A percentile compares a stretch with the other conserved stretches of the same genome.
Conservation (phyloP, 495 filamentous ascomycete genomes). For the Rostrohypoxylon terebratum region DNA sequence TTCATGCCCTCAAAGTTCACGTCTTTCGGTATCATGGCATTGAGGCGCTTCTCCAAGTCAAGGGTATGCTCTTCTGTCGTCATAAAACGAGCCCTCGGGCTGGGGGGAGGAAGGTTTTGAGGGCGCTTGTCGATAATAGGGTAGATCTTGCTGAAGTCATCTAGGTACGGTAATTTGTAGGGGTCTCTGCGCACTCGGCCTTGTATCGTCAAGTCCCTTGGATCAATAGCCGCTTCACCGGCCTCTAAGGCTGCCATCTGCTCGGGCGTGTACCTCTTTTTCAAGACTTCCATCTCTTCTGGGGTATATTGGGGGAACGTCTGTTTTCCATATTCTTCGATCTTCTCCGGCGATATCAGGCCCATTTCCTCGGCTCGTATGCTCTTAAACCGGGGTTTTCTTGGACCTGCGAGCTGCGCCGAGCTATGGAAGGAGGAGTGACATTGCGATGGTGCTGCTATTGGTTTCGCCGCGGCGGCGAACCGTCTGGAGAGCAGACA, state of each 20-base stretch:
- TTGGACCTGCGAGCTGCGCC: constrained; percentile 50
- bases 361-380: constrained; percentile 60
- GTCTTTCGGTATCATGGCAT: constrained; percentile 62
- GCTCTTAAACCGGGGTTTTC: constrained; percentile 58
- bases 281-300: constrained; percentile 72
- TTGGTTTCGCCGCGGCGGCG: constrained; percentile 39
- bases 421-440: constrained; percentile 60
- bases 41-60: constrained; percentile 68
- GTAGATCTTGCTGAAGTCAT: constrained; percentile 83
- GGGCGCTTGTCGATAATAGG: constrained; percentile 75
- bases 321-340: constrained; percentile 58
- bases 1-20: constrained; percentile 53
- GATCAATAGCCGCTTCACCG: constrained; percentile 84
- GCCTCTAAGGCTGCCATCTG: constrained; percentile 89
- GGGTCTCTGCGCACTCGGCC: constrained; percentile 75
- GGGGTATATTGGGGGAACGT: constrained; percentile 73
- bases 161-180: constrained; percentile 78
- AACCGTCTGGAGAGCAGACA: constrained; percentile 51
- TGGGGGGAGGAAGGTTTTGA: constrained; percentile 52
- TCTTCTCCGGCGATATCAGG: constrained; percentile 51
- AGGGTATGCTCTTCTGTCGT: constrained; percentile 63
- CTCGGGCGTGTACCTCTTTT: constrained; percentile 76
- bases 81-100: constrained; percentile 72
- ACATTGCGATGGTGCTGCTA: constrained; percentile 46
- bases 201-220: constrained; percentile 79